Evolutionary conservation across 768 basidiomycete genomes (phyloP).

Genomic region (Termitomyces heimii): DNA sequence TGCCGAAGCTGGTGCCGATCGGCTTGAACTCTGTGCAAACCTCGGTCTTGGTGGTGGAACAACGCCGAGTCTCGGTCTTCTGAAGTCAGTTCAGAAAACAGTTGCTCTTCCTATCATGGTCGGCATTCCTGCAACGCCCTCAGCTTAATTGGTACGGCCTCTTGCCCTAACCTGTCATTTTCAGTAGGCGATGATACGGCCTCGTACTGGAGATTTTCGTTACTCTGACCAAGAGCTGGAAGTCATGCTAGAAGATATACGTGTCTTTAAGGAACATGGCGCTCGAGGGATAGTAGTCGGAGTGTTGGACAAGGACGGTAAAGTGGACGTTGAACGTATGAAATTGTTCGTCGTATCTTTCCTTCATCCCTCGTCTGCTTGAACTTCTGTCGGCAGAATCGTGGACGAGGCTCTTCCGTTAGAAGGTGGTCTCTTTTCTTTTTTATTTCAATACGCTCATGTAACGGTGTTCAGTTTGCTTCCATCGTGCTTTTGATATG

Average conservation of each 20-base stretch:
- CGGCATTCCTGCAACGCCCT: conserved; percentile 9
- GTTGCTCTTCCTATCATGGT: conserved; percentile 67
- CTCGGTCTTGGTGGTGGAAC: conserved; percentile 73
- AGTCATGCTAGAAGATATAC: conserved; percentile 74
- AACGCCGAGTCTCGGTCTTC: conserved; percentile 74
- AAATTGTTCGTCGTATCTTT: conserved; percentile 36
- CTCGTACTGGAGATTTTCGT: conserved; percentile 73
- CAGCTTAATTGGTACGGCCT: neutral
- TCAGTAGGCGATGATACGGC: conserved; percentile 71
- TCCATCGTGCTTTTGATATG: conserved; percentile 81
- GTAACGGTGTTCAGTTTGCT: conserved; percentile 46
- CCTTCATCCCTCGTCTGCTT: neutral
- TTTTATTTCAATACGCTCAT: neutral
- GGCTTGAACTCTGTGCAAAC: conserved; percentile 73
- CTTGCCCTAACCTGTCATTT: conserved; percentile 4
- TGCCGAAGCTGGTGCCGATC: conserved; percentile 61
- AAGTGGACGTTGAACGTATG: conserved; percentile 54
- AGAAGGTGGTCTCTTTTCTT: conserved; percentile 42
- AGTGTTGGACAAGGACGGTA: conserved; percentile 48
- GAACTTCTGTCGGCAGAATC: conserved; percentile 25
- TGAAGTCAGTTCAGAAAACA: conserved; percentile 47
- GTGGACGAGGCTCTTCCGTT: conserved; percentile 52
- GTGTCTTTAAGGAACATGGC: conserved; percentile 47
- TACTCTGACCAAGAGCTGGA: conserved; percentile 62
- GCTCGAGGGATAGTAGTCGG: conserved; percentile 68